A percentile compares a stretch with the other conserved stretches of the same genome.
These are phyloP conservation scores for Iberis pinnata DNA, from an alignment of 345 rosid genomes.

Conservation along the genomic window DNA sequence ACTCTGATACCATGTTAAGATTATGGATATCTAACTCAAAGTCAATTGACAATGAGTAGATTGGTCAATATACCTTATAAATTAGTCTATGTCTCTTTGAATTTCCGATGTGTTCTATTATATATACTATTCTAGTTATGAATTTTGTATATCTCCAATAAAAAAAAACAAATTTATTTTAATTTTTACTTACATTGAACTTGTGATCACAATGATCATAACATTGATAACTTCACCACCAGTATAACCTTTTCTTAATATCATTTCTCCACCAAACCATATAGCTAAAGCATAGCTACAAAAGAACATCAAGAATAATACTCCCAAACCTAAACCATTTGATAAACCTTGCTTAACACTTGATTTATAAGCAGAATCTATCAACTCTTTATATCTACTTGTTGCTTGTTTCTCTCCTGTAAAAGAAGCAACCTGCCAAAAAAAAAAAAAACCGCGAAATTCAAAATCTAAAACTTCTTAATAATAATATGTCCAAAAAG, in stretches of 20 bases:
- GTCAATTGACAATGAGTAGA: too few relatives aligned
- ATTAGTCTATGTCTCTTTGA: too few relatives aligned
- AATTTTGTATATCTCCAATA: too few relatives aligned
- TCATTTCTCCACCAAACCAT: constrained; percentile 69
- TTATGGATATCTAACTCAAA: too few relatives aligned
- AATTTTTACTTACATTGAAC: constrained; percentile 57
- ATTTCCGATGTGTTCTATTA: too few relatives aligned
- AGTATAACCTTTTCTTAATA: constrained; percentile 46
- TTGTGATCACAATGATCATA: constrained; percentile 53
- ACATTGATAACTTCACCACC: constrained; percentile 63
- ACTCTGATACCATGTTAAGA: too few relatives aligned
- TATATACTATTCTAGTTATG: too few relatives aligned
- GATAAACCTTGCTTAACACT: constrained; percentile 48
- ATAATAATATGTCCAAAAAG: not conserved
- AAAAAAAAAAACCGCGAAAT: not conserved
- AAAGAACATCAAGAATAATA: constrained; percentile 32
- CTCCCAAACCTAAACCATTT: constrained; percentile 55
- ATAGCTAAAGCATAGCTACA: constrained; percentile 52
- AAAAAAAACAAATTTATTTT: too few relatives aligned
- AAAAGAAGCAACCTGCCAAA: constrained; percentile 81
- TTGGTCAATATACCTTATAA: too few relatives aligned
- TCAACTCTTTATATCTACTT: constrained; percentile 37
- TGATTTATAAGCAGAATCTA: constrained; percentile 48
- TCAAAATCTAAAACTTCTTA: not conserved
- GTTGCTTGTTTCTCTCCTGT: constrained; percentile 71